Conservation (phyloP, 495 filamentous ascomycete genomes). For the Podospora anserina region DNA sequence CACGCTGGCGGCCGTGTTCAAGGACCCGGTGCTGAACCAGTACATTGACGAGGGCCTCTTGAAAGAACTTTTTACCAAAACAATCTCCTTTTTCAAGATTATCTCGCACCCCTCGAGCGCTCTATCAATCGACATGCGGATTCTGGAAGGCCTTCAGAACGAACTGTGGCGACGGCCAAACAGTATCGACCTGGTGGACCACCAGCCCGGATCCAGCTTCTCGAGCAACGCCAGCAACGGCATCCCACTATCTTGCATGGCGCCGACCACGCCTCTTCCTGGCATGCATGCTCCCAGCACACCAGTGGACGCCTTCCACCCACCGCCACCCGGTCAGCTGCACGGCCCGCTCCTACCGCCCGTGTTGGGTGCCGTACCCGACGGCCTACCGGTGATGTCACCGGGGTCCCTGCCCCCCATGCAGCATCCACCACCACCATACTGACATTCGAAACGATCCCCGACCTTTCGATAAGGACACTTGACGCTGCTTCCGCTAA, state of each 20-base stretch:
- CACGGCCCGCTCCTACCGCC: background rate
- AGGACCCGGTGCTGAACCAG: conserved; percentile 51
- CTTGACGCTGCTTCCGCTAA: no score
- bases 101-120: conserved; percentile 64
- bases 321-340: no score
- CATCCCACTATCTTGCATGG: conserved; percentile 16
- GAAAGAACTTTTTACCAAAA: conserved; percentile 54
- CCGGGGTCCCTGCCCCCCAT: background rate
- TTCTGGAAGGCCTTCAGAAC: conserved; percentile 60
- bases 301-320: background rate
- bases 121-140: conserved; percentile 62
- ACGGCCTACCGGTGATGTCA: background rate
- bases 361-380: background rate
- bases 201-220: conserved; percentile 40
- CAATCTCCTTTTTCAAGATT: conserved; percentile 64
- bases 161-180: conserved; percentile 40
- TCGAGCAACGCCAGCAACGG: conserved; percentile 42
- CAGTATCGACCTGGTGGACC: conserved; percentile 21
- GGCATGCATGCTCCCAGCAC: background rate
- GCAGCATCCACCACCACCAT: background rate
- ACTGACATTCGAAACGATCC: background rate
- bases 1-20: conserved; percentile 75
- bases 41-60: conserved; percentile 53
- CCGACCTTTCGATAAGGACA: no score
- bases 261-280: conserved; percentile 6